Percentiles rank a stretch among this genome's conserved stretches.
phyloP scores from a whole-genome alignment of 495 filamentous ascomycete genomes.

The Aspergillus saccharolyticus region DNA sequence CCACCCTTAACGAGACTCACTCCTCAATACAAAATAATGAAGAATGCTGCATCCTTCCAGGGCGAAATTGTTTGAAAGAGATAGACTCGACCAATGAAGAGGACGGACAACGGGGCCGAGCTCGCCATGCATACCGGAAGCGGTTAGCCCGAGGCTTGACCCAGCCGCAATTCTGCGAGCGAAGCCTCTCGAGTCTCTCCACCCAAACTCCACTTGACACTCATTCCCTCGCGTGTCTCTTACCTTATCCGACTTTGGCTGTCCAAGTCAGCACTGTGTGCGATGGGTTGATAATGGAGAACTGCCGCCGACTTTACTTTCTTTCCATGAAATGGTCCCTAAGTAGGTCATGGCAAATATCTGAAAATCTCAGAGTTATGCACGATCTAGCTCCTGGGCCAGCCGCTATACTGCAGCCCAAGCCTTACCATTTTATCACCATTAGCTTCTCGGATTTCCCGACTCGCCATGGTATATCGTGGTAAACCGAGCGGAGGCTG shows the following conservation, averaged over 20 bases:
- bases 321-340: no score
- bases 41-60: not conserved
- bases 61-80: not conserved
- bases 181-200: no score
- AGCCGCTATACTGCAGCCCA: not conserved
- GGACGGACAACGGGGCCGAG: not conserved
- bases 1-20: not conserved
- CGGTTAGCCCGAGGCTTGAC: not conserved
- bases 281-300: no score
- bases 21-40: not conserved
- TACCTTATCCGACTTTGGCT: no score
- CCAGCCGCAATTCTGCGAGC: not conserved
- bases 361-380: not conserved
- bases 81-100: not conserved
- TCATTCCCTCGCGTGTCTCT: no score
- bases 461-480: not conserved
- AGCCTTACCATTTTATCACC: no score
- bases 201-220: not conserved
- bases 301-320: no score
- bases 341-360: no score
- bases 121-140: not conserved
- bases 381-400: not conserved
- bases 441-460: not conserved
- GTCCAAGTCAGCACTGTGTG: no score
- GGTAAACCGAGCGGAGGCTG: slow-evolving; percentile 1